These are phyloP conservation scores for Panicum miliaceum DNA, from an alignment of 176 grass and related monocot species.

Conservation along the genomic window DNA sequence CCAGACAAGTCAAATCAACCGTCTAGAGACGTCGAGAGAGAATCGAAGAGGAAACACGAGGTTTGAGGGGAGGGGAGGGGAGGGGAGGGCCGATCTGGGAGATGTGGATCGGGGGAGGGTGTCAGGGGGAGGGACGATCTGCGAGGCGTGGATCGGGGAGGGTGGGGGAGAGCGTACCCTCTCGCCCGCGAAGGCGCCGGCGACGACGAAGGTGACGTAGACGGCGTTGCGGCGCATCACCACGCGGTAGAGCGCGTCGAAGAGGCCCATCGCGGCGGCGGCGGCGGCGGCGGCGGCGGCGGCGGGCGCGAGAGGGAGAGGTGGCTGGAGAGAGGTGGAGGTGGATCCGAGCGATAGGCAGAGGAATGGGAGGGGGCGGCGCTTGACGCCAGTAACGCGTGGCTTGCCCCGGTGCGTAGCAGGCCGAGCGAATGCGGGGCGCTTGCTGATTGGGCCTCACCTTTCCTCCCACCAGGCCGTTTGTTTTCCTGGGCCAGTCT, in stretches of 20 bases:
- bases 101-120: background rate
- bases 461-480: background rate
- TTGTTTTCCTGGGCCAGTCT: background rate
- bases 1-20: background rate
- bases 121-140: slow-evolving; percentile 25
- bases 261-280: slow-evolving; percentile 48
- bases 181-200: slow-evolving; percentile 83
- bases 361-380: background rate
- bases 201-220: slow-evolving; percentile 92
- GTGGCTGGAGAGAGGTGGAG: background rate
- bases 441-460: background rate
- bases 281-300: slow-evolving; percentile 28
- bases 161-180: slow-evolving; percentile 45
- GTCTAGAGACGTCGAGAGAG: background rate
- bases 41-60: background rate
- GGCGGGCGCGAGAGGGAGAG: background rate
- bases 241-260: slow-evolving; percentile 75
- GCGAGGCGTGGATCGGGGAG: background rate
- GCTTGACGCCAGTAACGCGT: background rate
- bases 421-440: too few relatives aligned
- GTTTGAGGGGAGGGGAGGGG: background rate
- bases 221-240: slow-evolving; percentile 90
- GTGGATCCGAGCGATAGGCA: background rate
- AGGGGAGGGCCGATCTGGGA: slow-evolving; percentile 24
- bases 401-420: background rate